Evolutionary conservation across 2,329 filamentous ascomycete species (phyloP).

Genomic region (Metarhizium brunneum): DNA sequence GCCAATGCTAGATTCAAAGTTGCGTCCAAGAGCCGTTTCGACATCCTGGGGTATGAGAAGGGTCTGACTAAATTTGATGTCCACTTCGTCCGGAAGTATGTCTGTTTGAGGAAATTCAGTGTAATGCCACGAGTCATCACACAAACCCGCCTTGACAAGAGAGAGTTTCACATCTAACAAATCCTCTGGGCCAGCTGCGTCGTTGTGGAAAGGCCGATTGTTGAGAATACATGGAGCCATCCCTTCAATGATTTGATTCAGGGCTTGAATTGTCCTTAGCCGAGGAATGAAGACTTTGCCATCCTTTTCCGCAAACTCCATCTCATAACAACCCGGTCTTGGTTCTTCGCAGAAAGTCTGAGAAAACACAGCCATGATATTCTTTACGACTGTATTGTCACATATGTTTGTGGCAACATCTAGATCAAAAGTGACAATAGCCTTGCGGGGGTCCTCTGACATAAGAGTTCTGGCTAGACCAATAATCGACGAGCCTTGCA

Average conservation of each 20-base stretch:
- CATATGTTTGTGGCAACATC: conserved; percentile 12
- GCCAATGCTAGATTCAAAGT: conserved; percentile 22
- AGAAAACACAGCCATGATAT: conserved; percentile 17
- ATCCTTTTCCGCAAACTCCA: conserved; percentile 32
- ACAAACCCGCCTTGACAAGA: conserved; percentile 17
- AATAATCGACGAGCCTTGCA: conserved; percentile 30
- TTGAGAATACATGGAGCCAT: conserved; percentile 3
- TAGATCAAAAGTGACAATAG: conserved; percentile 35
- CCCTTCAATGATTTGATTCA: conserved; percentile 37
- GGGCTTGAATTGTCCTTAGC: conserved; percentile 25
- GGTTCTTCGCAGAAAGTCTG: conserved; percentile 12
- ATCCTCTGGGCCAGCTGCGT: not conserved
- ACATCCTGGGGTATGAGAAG: conserved; percentile 27
- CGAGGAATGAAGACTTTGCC: conserved; percentile 34
- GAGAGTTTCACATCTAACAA: conserved; percentile 13
- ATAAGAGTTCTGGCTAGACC: conserved; percentile 37
- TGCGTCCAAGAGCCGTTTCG: conserved; percentile 24
- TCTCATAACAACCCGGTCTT: conserved; percentile 20
- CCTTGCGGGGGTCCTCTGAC: conserved; percentile 37
- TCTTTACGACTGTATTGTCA: conserved; percentile 6
- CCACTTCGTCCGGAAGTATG: conserved; percentile 25
- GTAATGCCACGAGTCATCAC: conserved; percentile 17
- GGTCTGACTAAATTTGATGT: conserved; percentile 28
- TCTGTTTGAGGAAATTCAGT: conserved; percentile 7
- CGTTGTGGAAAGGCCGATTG: conserved; percentile 12